A percentile compares a stretch with the other conserved stretches of the same genome.
These are phyloP conservation scores for Aspergillus quadrilineatus DNA, from an alignment of 2,329 filamentous ascomycete species.

Conservation along the genomic window DNA sequence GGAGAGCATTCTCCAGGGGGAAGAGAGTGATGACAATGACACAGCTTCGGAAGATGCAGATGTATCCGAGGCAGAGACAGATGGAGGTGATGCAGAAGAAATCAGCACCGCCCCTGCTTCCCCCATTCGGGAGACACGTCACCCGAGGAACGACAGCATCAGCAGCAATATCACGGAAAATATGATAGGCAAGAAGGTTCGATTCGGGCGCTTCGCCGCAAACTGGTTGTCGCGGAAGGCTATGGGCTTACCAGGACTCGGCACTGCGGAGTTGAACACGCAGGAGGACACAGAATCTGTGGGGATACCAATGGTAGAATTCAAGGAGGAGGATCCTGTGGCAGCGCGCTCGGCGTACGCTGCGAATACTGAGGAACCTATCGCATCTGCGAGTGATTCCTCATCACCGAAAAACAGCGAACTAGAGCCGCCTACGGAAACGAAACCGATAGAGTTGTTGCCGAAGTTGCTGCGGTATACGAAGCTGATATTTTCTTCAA, in stretches of 20 bases:
- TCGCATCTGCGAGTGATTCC: slow-evolving; percentile 6
- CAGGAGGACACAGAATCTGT: slow-evolving; percentile 42
- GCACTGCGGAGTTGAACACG: slow-evolving; percentile 57
- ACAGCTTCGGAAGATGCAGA: slow-evolving; percentile 26
- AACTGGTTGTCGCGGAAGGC: slow-evolving; percentile 87
- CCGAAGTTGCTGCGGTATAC: slow-evolving; percentile 83
- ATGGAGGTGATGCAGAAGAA: slow-evolving; percentile 30
- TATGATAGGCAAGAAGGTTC: slow-evolving; percentile 77
- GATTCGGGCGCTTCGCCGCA: slow-evolving; percentile 84
- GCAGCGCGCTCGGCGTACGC: slow-evolving; percentile 8
- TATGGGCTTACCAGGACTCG: slow-evolving; percentile 70
- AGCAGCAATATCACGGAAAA: slow-evolving; percentile 72
- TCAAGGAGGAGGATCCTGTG: slow-evolving; percentile 7
- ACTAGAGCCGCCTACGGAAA: slow-evolving; percentile 20
- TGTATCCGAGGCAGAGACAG: slow-evolving; percentile 31
- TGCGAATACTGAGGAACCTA: slow-evolving; percentile 16
- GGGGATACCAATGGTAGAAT: slow-evolving; percentile 23
- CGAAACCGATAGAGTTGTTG: slow-evolving; percentile 59
- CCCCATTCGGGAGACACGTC: slow-evolving; percentile 24
- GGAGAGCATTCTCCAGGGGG: slow-evolving; percentile 44
- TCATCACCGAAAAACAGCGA: slow-evolving; percentile 5
- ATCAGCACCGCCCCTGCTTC: slow-evolving; percentile 29
- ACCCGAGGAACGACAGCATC: slow-evolving; percentile 34
- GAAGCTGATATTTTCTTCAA: slow-evolving; percentile 78
- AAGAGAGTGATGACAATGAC: slow-evolving; percentile 36